Conservation (phyloP, 495 filamentous ascomycete genomes). For the Podospora australis region DNA sequence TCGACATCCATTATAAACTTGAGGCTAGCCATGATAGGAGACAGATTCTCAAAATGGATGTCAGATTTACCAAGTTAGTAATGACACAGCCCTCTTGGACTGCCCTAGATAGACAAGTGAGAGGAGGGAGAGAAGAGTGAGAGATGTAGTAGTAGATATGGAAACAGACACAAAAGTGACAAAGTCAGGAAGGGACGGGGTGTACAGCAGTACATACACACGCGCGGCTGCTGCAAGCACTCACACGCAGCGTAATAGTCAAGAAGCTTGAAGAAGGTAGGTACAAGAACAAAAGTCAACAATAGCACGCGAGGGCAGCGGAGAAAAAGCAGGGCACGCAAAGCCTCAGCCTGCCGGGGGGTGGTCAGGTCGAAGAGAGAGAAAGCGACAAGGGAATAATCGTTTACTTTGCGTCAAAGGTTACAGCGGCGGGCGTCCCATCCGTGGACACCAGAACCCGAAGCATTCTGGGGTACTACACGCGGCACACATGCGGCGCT, state of each 20-base stretch:
- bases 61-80: slow-evolving; percentile 30
- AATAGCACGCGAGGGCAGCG: slow-evolving; percentile 6
- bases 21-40: slow-evolving; percentile 41
- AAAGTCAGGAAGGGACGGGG: slow-evolving; percentile 14
- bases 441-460: slow-evolving; percentile 8
- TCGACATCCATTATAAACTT: slow-evolving; percentile 44
- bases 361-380: slow-evolving; percentile 24
- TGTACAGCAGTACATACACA: slow-evolving; percentile 26
- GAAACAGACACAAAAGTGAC: slow-evolving; percentile 20
- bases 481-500: slow-evolving; percentile 16
- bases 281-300: slow-evolving; percentile 5
- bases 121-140: too few species aligned
- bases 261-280: slow-evolving; percentile 14
- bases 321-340: slow-evolving; percentile 6
- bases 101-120: slow-evolving; percentile 20
- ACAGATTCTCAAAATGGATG: slow-evolving; percentile 39
- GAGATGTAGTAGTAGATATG: slow-evolving; percentile 24
- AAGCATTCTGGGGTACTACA: slow-evolving; percentile 16
- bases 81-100: slow-evolving; percentile 30
- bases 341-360: slow-evolving; percentile 22
- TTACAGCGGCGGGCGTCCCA: slow-evolving; percentile 9
- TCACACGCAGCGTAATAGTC: slow-evolving; percentile 11
- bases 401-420: neutral
- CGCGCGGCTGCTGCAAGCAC: slow-evolving; percentile 32
- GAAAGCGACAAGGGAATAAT: slow-evolving; percentile 11